Evolutionary conservation across 768 basidiomycete genomes (phyloP).

Genomic region (Rhizopogon roseolus): DNA sequence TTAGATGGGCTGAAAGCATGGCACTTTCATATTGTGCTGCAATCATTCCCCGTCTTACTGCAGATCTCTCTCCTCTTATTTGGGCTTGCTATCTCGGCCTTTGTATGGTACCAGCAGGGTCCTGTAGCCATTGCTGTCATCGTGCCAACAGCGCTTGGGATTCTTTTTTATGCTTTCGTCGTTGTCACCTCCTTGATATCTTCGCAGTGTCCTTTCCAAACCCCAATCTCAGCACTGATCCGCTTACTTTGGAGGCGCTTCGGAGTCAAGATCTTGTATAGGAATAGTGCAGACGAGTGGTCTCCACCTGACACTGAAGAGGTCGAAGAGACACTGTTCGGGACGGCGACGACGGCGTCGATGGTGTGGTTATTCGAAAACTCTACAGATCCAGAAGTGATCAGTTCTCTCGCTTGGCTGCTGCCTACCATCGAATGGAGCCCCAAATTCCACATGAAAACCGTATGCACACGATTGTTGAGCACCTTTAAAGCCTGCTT

Average conservation of each 20-base stretch:
- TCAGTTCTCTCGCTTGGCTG: neutral
- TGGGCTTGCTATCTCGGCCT: neutral
- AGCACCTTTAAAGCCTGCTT: neutral
- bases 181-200: neutral
- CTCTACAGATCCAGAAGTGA: slow-evolving; percentile 12
- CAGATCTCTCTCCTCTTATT: slow-evolving; percentile 5
- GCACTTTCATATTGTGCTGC: neutral
- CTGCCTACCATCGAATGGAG: neutral
- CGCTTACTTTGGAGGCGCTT: neutral
- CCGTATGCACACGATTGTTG: neutral
- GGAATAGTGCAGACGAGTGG: neutral
- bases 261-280: neutral
- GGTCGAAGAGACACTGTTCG: neutral
- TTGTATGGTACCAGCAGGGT: neutral
- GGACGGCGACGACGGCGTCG: neutral
- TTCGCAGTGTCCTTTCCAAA: neutral
- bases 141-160: neutral
- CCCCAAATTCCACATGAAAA: neutral
- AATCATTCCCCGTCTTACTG: slow-evolving; percentile 1
- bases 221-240: neutral
- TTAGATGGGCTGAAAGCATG: neutral
- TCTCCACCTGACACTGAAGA: neutral
- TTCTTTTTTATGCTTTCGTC: neutral
- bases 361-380: slow-evolving; percentile 15
- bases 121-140: neutral